Percentiles rank a stretch among this genome's conserved stretches.
phyloP scores from a whole-genome alignment of 2,329 filamentous ascomycete genomes.

The Dichotomopilus funicola region DNA sequence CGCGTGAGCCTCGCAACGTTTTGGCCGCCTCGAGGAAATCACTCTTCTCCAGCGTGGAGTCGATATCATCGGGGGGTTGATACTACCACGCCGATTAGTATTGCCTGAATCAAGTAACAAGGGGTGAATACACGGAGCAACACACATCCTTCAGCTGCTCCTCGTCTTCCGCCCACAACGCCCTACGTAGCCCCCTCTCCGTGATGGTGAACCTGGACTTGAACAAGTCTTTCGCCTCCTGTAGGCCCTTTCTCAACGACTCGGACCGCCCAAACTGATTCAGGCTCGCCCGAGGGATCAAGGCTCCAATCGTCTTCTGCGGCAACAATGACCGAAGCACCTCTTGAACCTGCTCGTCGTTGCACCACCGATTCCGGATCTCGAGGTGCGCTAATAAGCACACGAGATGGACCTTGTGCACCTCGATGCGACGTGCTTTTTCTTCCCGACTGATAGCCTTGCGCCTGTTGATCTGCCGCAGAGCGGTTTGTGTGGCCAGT shows the following conservation, averaged over 20 bases:
- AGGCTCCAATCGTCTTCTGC: slow-evolving; percentile 56
- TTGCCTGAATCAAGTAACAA: slow-evolving; percentile 1
- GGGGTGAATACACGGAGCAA: not conserved
- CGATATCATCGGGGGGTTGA: slow-evolving; percentile 54
- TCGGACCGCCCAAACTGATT: slow-evolving; percentile 71
- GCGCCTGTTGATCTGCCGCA: slow-evolving; percentile 34
- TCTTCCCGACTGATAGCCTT: slow-evolving; percentile 51
- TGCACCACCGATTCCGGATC: slow-evolving; percentile 82
- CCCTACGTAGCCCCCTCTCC: slow-evolving; percentile 60
- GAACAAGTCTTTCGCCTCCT: slow-evolving; percentile 61
- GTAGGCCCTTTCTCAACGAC: slow-evolving; percentile 72
- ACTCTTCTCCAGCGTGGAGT: slow-evolving; percentile 59
- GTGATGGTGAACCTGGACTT: slow-evolving; percentile 63
- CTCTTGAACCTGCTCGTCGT: slow-evolving; percentile 62
- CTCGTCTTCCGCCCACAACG: slow-evolving; percentile 68
- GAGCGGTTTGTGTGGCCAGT: slow-evolving; percentile 30
- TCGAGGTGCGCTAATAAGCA: slow-evolving; percentile 75
- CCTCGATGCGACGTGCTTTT: slow-evolving; percentile 54
- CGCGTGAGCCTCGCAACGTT: slow-evolving; percentile 70
- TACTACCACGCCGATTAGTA: slow-evolving; percentile 37
- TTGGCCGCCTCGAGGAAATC: slow-evolving; percentile 70
- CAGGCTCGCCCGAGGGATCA: slow-evolving; percentile 61
- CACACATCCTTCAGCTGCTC: slow-evolving; percentile 53
- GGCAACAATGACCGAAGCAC: slow-evolving; percentile 59
- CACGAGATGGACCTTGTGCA: slow-evolving; percentile 83